Conservation (phyloP, 2,329 filamentous ascomycete genomes). For the Mycosphaerelloides madeirae region DNA sequence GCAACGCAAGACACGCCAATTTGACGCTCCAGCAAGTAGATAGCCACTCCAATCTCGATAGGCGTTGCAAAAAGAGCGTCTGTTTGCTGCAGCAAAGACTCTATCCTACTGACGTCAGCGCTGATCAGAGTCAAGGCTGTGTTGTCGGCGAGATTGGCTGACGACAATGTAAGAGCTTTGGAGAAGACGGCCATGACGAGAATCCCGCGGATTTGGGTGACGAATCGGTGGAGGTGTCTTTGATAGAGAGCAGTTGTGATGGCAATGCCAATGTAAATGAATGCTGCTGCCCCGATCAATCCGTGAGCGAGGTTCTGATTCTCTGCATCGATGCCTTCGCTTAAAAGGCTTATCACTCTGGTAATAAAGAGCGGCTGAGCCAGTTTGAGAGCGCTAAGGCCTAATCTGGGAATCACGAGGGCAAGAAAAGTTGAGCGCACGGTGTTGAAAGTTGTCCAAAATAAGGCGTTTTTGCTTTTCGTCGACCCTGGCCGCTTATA, state of each 20-base stretch:
- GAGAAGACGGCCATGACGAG: conserved; percentile 16
- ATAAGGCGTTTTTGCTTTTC: conserved; percentile 1
- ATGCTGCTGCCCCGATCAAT: conserved; percentile 15
- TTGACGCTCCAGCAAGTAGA: conserved; percentile 16
- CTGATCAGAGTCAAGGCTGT: conserved; percentile 19
- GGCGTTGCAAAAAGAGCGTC: conserved; percentile 21
- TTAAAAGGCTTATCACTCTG: conserved; percentile 10
- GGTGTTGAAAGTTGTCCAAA: conserved; percentile 6
- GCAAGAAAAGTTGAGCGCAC: conserved; percentile 6
- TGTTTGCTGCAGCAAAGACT: conserved; percentile 10
- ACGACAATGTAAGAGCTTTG: conserved; percentile 11
- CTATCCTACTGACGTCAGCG: conserved; percentile 17
- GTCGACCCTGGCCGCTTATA: background rate
- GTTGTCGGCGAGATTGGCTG: conserved; percentile 10
- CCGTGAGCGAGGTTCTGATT: conserved; percentile 9
- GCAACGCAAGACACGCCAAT: conserved; percentile 18
- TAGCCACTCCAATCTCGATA: conserved; percentile 20
- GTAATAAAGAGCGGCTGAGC: conserved; percentile 17
- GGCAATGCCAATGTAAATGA: conserved; percentile 16
- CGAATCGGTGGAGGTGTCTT: conserved; percentile 14
- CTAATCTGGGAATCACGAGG: conserved; percentile 12
- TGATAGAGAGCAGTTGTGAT: conserved; percentile 15
- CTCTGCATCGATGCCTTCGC: conserved; percentile 4
- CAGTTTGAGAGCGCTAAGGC: conserved; percentile 16
- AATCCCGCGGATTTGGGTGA: conserved; percentile 19